Conservation (phyloP, 2,329 filamentous ascomycete species). For the Neonectria neomacrospora region DNA sequence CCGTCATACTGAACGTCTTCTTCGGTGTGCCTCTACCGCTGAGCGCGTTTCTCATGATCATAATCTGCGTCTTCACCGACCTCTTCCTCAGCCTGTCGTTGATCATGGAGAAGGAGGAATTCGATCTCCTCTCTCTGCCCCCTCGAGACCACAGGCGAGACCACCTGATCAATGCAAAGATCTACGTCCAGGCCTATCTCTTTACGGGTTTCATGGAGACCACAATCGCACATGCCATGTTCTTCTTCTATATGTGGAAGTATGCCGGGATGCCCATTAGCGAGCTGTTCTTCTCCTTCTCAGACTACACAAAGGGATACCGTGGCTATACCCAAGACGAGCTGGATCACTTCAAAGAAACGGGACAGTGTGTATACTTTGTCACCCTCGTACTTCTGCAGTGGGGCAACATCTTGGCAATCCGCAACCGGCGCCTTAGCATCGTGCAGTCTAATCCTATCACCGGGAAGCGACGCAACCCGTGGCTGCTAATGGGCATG, state of each 20-base stretch:
- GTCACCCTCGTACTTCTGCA: slow-evolving; percentile 64
- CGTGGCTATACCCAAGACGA: slow-evolving; percentile 59
- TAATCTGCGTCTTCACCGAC: slow-evolving; percentile 67
- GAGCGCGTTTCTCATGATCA: slow-evolving; percentile 66
- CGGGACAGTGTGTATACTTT: slow-evolving; percentile 65
- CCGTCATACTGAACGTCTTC: slow-evolving; percentile 65
- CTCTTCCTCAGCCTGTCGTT: slow-evolving; percentile 62
- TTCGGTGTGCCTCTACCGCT: slow-evolving; percentile 64
- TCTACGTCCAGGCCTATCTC: slow-evolving; percentile 63
- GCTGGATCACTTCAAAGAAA: slow-evolving; percentile 59
- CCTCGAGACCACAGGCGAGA: slow-evolving; percentile 62
- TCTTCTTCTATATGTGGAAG: slow-evolving; percentile 63
- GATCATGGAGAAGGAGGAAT: slow-evolving; percentile 67
- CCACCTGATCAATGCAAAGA: slow-evolving; percentile 63
- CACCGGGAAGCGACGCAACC: slow-evolving; percentile 58
- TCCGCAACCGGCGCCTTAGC: slow-evolving; percentile 63
- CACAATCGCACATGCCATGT: slow-evolving; percentile 62
- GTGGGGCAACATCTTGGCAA: slow-evolving; percentile 63
- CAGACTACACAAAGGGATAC: slow-evolving; percentile 60
- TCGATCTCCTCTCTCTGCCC: slow-evolving; percentile 61
- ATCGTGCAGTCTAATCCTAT: slow-evolving; percentile 64
- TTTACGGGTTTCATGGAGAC: slow-evolving; percentile 65
- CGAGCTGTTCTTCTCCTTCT: slow-evolving; percentile 62
- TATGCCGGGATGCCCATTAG: slow-evolving; percentile 59
- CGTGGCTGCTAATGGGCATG: slow-evolving; percentile 60